A percentile compares a stretch with the other conserved stretches of the same genome.
Conservation (phyloP, 768 basidiomycete species). For the Myochromella boudieri region DNA sequence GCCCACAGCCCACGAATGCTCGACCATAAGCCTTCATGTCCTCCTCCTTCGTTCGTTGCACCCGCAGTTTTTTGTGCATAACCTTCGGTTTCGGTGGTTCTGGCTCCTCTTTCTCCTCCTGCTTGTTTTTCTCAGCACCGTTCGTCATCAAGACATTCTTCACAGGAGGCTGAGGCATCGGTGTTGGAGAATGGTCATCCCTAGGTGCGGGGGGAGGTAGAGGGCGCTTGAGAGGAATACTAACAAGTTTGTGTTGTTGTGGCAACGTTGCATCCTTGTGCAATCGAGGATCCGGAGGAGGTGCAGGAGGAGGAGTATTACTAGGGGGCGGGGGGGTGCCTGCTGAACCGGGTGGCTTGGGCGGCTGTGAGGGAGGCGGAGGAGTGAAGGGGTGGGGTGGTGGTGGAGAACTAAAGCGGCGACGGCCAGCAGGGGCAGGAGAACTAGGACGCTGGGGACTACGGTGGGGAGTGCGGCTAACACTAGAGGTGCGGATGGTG, state of each 20-base stretch:
- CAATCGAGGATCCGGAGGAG: constrained; percentile 31
- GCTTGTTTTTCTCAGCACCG: constrained; percentile 2
- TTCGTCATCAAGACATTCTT: constrained; percentile 7
- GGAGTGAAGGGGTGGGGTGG: constrained; percentile 21
- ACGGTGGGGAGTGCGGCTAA: constrained; percentile 12
- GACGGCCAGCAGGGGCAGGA: constrained; percentile 17
- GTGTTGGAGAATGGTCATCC: constrained; percentile 44
- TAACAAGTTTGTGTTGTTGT: constrained; percentile 36
- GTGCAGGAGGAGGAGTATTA: constrained; percentile 25
- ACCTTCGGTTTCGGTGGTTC: constrained; percentile 24
- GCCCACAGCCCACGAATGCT: constrained; percentile 67
- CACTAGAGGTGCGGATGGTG: no score
- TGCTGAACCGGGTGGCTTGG: constrained; percentile 12
- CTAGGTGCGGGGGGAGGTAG: constrained; percentile 43
- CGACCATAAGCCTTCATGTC: constrained; percentile 70
- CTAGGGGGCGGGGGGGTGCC: constrained; percentile 13
- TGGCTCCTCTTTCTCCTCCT: constrained; percentile 21
- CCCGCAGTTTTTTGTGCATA: constrained; percentile 39
- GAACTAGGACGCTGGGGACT: constrained; percentile 17
- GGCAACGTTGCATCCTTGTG: constrained; percentile 22
- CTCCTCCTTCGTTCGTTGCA: constrained; percentile 57
- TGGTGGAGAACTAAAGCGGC: no score
- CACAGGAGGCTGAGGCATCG: constrained; percentile 25
- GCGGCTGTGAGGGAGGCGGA: constrained; percentile 18
- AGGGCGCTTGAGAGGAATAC: constrained; percentile 47